Evolutionary conservation across 1,139 yeast species (phyloP).

Genomic region (Zygoascus hellenicus): DNA sequence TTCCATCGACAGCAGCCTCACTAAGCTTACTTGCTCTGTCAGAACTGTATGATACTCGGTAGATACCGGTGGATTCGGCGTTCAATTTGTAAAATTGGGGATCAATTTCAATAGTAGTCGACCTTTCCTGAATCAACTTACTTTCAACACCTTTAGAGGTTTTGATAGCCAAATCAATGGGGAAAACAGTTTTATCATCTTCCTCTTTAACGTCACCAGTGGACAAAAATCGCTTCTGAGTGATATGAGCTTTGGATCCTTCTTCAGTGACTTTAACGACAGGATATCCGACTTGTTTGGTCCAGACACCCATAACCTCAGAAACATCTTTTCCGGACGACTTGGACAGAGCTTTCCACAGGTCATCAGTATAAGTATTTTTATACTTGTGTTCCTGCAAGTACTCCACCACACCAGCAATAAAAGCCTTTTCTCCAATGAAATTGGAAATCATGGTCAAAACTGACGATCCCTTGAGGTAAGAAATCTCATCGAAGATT

Average conservation of each 20-base stretch:
- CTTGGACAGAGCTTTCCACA: conserved; percentile 54
- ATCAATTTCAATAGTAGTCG: conserved; percentile 16
- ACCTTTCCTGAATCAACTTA: conserved; percentile 37
- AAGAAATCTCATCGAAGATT: conserved; percentile 71
- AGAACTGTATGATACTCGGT: conserved; percentile 70
- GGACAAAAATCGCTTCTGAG: conserved; percentile 52
- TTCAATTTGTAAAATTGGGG: conserved; percentile 61
- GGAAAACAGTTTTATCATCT: conserved; percentile 53
- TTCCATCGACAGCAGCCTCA: conserved; percentile 57
- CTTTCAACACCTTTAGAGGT: conserved; percentile 64
- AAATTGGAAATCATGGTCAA: conserved; percentile 66
- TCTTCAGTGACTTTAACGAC: conserved; percentile 43
- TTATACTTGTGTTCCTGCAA: conserved; percentile 50
- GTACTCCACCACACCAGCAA: conserved; percentile 65
- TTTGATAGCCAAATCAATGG: conserved; percentile 75
- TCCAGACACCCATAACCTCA: conserved; percentile 55
- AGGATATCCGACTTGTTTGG: conserved; percentile 61
- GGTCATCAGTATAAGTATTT: conserved; percentile 56
- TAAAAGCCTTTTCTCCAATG: conserved; percentile 59
- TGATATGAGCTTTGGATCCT: conserved; percentile 35
- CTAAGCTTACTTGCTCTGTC: conserved; percentile 73
- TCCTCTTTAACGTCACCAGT: conserved; percentile 49
- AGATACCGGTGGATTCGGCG: conserved; percentile 78
- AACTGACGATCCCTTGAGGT: conserved; percentile 70
- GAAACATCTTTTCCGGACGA: conserved; percentile 52